Evolutionary conservation across 345 rosid species (phyloP), one percentile per base, ranked within the genome.

Genomic region (Punica granatum): DNA sequence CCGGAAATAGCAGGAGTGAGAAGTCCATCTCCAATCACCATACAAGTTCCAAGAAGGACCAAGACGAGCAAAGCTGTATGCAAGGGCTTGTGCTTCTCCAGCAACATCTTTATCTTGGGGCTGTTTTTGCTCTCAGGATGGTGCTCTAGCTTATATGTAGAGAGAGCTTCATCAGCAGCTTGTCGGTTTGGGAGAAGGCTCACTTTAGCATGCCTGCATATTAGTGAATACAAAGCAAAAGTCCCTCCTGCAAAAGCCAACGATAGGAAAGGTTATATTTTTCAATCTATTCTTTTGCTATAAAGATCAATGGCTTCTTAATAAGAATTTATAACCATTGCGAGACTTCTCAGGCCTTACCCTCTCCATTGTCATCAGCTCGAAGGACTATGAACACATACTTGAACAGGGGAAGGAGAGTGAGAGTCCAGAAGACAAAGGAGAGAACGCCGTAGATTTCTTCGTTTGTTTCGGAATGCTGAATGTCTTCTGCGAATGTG

Each of bases 1-100:
- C 99, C 99, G 3, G 99, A 95, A 75, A 95, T 95, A 53, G 98
- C 96, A 43, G 99, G 98, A 73, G 99, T 95, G 59, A 95, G 98
- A 64, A 95, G 71, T 63, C 98, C 98, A 77, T 95, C 99, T 68
- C 99, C 98, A 66, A 95, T 95, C 33, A 95, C 99, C 99, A 95
- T 95, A 83, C 99, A 95, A 70, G 99, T 95, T 43, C 99, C 99
- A 6, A 95, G 97, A 71, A 95, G 99, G 81, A 90, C 98, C 63
- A 95, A 73, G 76, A 95, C 76, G 67, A 95, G 77, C 77, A 95
- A 78, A 82, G 94, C 97, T 71, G 98, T 90, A 73, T 90, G 98
- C 80, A 92, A 80, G 77, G 78, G 39, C 80, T 80, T 92, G 78
- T 90, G 86, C 69, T 80, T 86, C 91, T 95, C 99, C 9, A 95